Evolutionary conservation across 331 rosid genomes (phyloP), one percentile per base, ranked within the genome.

Genomic region (Erythrophleum ivorense): DNA sequence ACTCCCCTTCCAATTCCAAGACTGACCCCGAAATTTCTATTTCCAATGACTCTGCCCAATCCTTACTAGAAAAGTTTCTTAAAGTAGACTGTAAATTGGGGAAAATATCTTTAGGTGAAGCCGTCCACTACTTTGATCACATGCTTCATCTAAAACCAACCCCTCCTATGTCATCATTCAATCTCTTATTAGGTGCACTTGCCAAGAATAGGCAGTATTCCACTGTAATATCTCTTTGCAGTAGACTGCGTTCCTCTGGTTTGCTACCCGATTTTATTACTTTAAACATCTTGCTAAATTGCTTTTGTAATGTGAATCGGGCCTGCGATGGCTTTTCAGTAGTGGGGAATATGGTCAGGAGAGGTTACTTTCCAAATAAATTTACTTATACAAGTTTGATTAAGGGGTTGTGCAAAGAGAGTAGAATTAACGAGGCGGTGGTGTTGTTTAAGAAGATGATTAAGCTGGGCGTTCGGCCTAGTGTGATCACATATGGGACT

Each of bases 351-450:
- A 57, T 86, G 71, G 11, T 88, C 24, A 84, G 80, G 80, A 81
- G 66, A 80, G 89, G 91, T 76, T 86, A 43, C 58, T 60, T 41
- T n/a, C 89, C 89, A 9, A 29, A 60, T 73, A 74, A 57, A 52
- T 86, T 81, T 29, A 79, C 84, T 8, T 88, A 40, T 82, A 81
- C 86, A 4, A 72, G 72, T 21, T 77, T 88, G 73, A 53, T 88
- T 43, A 86, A 76, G 75, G 89, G 89, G 36, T 63, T 88, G 64
- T 88, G 88, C 62, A 62, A 52, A 83, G 91, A 78, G 74, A 38
- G 75, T 82, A 84, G 82, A 78, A 82, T 79, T 76, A 19, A 5
- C 68, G 84, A 82, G 33, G 89, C 88, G 2, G 41, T 55, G 0
- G 59, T 58, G 49, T 75, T 86, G 76, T 55, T 83, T 33, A 49